Evolutionary conservation across 2,329 filamentous ascomycete species (phyloP).

Genomic region (Aspergillus aculeatus): DNA sequence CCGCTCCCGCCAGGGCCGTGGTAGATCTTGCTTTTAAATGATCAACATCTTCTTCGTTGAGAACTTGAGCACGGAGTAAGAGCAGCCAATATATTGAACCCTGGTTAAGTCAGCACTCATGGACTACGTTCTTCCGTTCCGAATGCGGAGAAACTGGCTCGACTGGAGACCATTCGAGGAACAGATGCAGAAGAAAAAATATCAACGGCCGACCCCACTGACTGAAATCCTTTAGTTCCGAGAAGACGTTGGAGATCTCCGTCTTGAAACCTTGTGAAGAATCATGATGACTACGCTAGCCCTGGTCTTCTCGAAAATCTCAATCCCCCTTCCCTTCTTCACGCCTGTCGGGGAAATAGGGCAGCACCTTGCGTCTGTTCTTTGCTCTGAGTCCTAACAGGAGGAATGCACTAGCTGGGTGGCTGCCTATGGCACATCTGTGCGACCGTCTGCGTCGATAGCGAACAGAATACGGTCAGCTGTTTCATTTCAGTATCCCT

Average conservation of each 20-base stretch:
- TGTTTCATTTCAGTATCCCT: neutral
- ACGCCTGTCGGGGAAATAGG: neutral
- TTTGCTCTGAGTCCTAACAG: neutral
- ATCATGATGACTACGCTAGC: neutral
- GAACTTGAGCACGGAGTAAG: neutral
- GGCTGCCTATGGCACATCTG: neutral
- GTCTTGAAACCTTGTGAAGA: neutral
- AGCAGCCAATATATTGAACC: conserved; percentile 7
- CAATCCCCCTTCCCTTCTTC: neutral
- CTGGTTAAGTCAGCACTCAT: neutral
- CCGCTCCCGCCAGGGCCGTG: conserved; percentile 9
- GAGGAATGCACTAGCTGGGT: neutral
- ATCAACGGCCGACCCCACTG: neutral
- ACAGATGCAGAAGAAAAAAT: neutral
- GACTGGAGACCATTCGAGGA: neutral
- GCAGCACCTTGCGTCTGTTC: neutral
- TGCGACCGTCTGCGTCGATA: neutral
- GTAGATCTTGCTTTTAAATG: conserved; percentile 1
- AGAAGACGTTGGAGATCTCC: neutral
- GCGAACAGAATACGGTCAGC: neutral
- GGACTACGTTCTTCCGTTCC: neutral
- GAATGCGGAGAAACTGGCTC: neutral
- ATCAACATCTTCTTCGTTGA: neutral
- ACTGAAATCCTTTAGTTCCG: neutral
- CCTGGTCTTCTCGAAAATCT: neutral